Evolutionary conservation across 208 protist species (phyloP).

Genomic region (Crithidia fasciculata): DNA sequence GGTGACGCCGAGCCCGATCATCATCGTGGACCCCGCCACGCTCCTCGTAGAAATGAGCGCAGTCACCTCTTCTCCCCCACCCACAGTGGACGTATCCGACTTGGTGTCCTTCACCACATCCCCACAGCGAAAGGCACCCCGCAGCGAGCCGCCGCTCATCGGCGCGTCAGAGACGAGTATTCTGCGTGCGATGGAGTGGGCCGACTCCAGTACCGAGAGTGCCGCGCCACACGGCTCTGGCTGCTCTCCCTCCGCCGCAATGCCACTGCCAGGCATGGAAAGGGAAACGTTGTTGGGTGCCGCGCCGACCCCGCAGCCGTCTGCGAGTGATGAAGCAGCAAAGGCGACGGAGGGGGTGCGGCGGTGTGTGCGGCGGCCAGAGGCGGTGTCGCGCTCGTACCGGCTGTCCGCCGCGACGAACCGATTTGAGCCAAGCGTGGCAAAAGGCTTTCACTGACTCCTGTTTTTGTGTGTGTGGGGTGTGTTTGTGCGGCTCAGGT

Average conservation of each 20-base stretch:
- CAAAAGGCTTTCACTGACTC: conserved; percentile 46
- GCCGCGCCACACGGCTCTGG: no score
- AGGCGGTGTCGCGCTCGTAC: conserved; percentile 50
- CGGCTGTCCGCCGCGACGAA: conserved; percentile 53
- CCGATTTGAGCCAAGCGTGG: conserved; percentile 52
- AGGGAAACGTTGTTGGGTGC: background rate
- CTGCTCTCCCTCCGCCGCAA: no score
- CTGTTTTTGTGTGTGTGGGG: no score
- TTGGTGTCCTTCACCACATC: no score
- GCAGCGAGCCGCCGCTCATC: conserved; percentile 13
- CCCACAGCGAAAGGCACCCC: conserved; percentile 2
- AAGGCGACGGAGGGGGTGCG: conserved; percentile 8
- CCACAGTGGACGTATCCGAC: no score
- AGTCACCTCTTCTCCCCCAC: background rate
- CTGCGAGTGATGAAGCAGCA: background rate
- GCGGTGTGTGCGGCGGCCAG: conserved; percentile 19
- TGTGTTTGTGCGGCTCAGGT: no score
- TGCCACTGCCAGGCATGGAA: no score
- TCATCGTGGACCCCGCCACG: conserved; percentile 22
- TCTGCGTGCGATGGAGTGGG: conserved; percentile 30
- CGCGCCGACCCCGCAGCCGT: background rate
- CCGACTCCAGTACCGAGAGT: background rate
- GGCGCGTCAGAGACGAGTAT: conserved; percentile 29
- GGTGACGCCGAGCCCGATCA: conserved; percentile 13
- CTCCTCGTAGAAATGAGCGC: conserved; percentile 22